Percentiles rank a stretch among this genome's conserved stretches.
phyloP scores from a whole-genome alignment of 2,329 filamentous ascomycete genomes.

The Cladorrhinum sp. region DNA sequence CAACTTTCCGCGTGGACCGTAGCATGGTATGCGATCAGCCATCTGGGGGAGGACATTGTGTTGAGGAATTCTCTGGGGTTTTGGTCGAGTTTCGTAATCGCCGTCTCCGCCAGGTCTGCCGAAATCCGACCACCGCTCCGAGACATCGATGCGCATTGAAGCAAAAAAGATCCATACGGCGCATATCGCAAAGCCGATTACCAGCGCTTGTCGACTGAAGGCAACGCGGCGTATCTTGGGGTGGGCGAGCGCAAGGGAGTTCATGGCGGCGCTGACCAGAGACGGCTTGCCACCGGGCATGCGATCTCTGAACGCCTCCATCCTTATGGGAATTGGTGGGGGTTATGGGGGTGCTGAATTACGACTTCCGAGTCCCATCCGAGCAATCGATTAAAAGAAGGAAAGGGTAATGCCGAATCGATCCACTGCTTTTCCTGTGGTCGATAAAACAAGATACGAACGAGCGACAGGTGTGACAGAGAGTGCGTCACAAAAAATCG shows the following conservation, averaged over 20 bases:
- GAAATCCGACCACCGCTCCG: constrained; percentile 16
- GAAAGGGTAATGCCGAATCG: neutral
- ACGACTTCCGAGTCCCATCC: neutral
- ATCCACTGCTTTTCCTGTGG: neutral
- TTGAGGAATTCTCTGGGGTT: constrained; percentile 25
- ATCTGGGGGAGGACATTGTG: constrained; percentile 25
- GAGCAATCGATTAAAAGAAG: neutral
- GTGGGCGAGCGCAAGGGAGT: constrained; percentile 16
- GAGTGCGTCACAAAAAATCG: neutral
- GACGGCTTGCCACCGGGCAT: constrained; percentile 13
- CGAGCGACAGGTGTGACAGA: constrained; percentile 1
- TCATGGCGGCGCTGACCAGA: constrained; percentile 12
- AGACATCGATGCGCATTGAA: constrained; percentile 16
- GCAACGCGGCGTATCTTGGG: constrained; percentile 15
- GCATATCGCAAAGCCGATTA: constrained; percentile 17
- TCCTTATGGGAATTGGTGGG: neutral
- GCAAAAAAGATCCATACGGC: constrained; percentile 17
- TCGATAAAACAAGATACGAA: neutral
- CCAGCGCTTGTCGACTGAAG: constrained; percentile 20
- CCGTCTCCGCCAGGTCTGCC: neutral
- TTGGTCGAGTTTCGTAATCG: constrained; percentile 9
- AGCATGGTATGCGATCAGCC: constrained; percentile 26
- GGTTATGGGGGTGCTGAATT: neutral
- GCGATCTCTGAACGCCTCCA: constrained; percentile 8
- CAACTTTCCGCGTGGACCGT: constrained; percentile 28